A percentile compares a stretch with the other conserved stretches of the same genome.
Evolutionary conservation across 2,329 filamentous ascomycete genomes (phyloP).

Genomic region (Claviceps cyperi): DNA sequence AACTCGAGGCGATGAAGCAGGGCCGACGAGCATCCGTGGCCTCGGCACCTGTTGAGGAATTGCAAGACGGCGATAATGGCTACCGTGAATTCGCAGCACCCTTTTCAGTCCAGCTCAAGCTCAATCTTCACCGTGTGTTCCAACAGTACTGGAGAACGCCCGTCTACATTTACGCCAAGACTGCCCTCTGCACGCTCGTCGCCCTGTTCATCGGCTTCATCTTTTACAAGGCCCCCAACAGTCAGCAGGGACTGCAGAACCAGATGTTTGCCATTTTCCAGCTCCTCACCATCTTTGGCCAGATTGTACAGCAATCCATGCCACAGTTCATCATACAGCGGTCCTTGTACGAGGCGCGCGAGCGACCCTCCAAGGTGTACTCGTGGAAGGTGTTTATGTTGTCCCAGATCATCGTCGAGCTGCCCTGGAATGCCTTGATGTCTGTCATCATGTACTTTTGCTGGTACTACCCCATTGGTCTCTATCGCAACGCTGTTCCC

Average conservation of each 20-base stretch:
- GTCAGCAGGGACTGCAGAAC: conserved; percentile 67
- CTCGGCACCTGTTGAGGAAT: not conserved
- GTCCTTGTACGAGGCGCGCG: conserved; percentile 69
- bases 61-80: conserved; percentile 14
- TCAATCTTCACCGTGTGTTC: conserved; percentile 63
- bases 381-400: conserved; percentile 78
- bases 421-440: conserved; percentile 72
- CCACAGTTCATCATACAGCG: conserved; percentile 75
- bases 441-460: conserved; percentile 62
- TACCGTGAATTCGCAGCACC: conserved; percentile 72
- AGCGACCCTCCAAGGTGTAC: conserved; percentile 73
- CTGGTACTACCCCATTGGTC: conserved; percentile 78
- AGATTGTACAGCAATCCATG: conserved; percentile 69
- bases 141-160: conserved; percentile 88
- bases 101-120: conserved; percentile 50
- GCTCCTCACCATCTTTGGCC: conserved; percentile 67
- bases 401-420: conserved; percentile 67
- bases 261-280: conserved; percentile 82
- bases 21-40: conserved; percentile 23
- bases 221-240: conserved; percentile 58
- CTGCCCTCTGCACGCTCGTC: conserved; percentile 47
- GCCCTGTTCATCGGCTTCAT: conserved; percentile 72
- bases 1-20: conserved; percentile 41
- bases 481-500: conserved; percentile 53
- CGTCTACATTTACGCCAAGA: conserved; percentile 77